A percentile compares a stretch with the other conserved stretches of the same genome.
phyloP scores from a whole-genome alignment of 73 alveolate species.

The Tetrahymena malaccensis region DNA sequence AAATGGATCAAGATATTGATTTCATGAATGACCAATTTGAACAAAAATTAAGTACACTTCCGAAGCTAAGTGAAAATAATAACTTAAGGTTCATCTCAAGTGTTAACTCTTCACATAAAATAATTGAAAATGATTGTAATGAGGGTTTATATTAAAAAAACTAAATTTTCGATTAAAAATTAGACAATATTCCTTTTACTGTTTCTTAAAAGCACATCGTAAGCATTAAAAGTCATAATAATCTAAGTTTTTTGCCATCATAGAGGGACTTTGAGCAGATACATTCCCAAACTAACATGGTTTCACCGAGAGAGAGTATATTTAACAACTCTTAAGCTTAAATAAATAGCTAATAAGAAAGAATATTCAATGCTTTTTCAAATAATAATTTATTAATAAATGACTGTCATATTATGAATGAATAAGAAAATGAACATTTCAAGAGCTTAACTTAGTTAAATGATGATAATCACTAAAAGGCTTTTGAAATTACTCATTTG shows the following conservation, averaged over 20 bases:
- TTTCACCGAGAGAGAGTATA: background rate
- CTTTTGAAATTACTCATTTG: no score
- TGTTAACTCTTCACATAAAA: background rate
- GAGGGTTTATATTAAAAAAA: background rate
- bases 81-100: background rate
- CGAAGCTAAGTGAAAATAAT: background rate
- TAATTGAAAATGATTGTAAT: background rate
- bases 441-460: background rate
- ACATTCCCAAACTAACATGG: background rate
- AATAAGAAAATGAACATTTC: background rate
- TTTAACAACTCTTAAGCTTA: background rate
- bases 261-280: background rate
- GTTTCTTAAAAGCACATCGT: background rate
- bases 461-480: background rate
- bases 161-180: background rate
- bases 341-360: background rate
- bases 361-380: background rate
- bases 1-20: background rate
- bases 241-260: background rate
- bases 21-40: background rate
- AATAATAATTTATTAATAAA: background rate
- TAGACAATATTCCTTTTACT: background rate
- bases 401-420: background rate
- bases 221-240: background rate
- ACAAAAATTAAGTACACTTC: background rate